Percentiles rank a stretch among this genome's conserved stretches.
phyloP scores from a whole-genome alignment of 1,284 basidiomycete species.

The Heliocybe sulcata region DNA sequence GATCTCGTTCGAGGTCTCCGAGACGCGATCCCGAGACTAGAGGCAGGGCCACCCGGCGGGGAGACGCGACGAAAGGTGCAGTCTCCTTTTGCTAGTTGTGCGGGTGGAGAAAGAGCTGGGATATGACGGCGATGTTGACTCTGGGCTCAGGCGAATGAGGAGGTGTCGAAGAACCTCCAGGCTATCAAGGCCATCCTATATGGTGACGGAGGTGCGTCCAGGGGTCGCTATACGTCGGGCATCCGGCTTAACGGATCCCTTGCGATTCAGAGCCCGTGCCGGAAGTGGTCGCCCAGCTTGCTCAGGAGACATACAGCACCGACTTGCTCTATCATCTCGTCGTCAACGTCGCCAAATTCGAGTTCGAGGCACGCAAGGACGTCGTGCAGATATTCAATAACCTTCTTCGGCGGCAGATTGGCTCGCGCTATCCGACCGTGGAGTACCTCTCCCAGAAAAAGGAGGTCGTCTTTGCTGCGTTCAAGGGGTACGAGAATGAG shows the following conservation, averaged over 20 bases:
- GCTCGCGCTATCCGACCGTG: constrained; percentile 88
- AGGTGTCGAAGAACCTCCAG: constrained; percentile 83
- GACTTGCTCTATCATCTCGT: constrained; percentile 85
- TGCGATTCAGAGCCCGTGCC: constrained; percentile 65
- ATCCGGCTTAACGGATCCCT: constrained; percentile 3
- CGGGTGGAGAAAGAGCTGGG: constrained; percentile 1
- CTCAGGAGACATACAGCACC: constrained; percentile 92
- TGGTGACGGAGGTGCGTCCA: constrained; percentile 72
- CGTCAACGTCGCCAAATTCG: constrained; percentile 77
- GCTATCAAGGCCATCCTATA: constrained; percentile 85
- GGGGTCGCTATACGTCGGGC: constrained; percentile 4
- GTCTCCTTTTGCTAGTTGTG: constrained; percentile 3
- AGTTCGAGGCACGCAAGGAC: constrained; percentile 97
- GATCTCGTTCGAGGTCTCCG: constrained; percentile 77
- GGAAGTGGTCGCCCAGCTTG: constrained; percentile 86
- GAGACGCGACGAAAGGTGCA: constrained; percentile 77
- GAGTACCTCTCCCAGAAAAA: constrained; percentile 85
- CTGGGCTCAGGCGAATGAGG: constrained; percentile 66
- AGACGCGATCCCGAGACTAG: constrained; percentile 75
- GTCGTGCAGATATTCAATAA: constrained; percentile 94
- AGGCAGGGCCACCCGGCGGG: constrained; percentile 62
- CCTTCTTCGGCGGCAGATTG: constrained; percentile 92
- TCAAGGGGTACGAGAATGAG: constrained; percentile 90
- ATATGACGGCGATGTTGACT: constrained; percentile 1
- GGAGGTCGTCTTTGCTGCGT: constrained; percentile 84